Evolutionary conservation across 2,329 filamentous ascomycete genomes (phyloP), one percentile per base, ranked within the genome.

Genomic region (Botrytis medusae): DNA sequence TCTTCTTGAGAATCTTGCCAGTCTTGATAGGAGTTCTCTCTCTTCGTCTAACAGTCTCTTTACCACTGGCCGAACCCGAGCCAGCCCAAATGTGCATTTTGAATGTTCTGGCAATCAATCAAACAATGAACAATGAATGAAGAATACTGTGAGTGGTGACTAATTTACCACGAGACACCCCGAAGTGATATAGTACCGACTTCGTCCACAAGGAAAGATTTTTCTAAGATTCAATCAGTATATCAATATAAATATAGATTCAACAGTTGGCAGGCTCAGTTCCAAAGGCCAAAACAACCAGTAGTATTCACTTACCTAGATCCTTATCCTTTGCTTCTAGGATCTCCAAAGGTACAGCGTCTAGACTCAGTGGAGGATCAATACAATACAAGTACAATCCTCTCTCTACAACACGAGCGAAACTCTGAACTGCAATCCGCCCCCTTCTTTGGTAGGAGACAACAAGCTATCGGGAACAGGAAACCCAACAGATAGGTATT

Each of bases 11-110:
- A 22, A 25, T 14, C 6, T n/a, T 68, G 4, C 34, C 18, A 32
- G 48, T 42, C 34, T 68, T 68, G 8, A 32, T 29, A 42, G 65
- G 65, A 3, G 48, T 25, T 51, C 18, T 57, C 37, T 51, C 10
- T 42, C 37, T 68, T 42, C 65, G 34, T 57, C 65, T 40, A 68
- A 68, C 34, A 2, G 65, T 68, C 6, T 57, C 65, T 10, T 42
- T 68, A 4, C 65, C 65, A 20, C 29, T 68, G 25, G 18, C 40
- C 25, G 48, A 57, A 42, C 65, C 65, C 14, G 65, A 68, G 10
- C 65, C 65, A 42, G 65, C 65, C 65, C 65, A 68, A n/a, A 68
- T 57, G 14, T 68, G 65, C 65, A 68, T 57, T 22, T 68, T 42
- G 34, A 68, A 25, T 57, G 6, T n/a, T 37, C 4, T 51, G 22